Base-by-base conservation (phyloP, 1,139 yeast species). In the Protomyces pachydermus region DNA sequence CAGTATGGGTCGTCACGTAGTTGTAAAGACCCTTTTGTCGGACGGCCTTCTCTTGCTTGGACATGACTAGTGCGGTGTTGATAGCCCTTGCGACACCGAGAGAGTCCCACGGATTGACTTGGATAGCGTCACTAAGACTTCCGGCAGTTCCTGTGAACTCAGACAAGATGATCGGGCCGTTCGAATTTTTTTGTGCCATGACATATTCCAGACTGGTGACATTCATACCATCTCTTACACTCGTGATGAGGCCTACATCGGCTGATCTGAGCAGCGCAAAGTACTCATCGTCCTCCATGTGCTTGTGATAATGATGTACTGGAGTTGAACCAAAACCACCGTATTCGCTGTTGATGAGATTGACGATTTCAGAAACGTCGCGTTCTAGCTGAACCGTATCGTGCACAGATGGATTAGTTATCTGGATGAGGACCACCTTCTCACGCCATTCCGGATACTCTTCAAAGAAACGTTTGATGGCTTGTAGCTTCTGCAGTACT, bases 51-150 rank as follows among this genome's bases (percentile, higher is more conserved):
- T 68, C 69, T 25, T 64, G 68, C 20, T 65, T 73, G 9, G 83
- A 70, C 82, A 87, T 79, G 34, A 74, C 69, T 52, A 93, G 79
- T 60, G 91, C 83, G 65, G 82, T 84, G 73, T 91, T 80, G 63
- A 95, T 87, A 5, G 95, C 83, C 70, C 85, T 87, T 0, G 98
- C 95, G 46, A 91, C 93, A 3, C 96, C 96, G 35, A 89, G 93
- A 0, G 95, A 81, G 76, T 93, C 98, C 96, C 97, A 93, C 14
- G 99, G 99, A 71, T 93, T 95, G 46, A 93, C 95, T 69, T 88
- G 83, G 57, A 88, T 81, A 0, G 97, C 90, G 68, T 89, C 95
- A 57, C 81, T 81, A 65, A 93, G 77, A 1, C 88, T 86, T 2
- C 91, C 82, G 0, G 96, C 88, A 2, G 96, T 86, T 60, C 98